Evolutionary conservation across 2,329 filamentous ascomycete genomes (phyloP), one percentile per base, ranked within the genome.

Genomic region (Atkinsonella texensis): DNA sequence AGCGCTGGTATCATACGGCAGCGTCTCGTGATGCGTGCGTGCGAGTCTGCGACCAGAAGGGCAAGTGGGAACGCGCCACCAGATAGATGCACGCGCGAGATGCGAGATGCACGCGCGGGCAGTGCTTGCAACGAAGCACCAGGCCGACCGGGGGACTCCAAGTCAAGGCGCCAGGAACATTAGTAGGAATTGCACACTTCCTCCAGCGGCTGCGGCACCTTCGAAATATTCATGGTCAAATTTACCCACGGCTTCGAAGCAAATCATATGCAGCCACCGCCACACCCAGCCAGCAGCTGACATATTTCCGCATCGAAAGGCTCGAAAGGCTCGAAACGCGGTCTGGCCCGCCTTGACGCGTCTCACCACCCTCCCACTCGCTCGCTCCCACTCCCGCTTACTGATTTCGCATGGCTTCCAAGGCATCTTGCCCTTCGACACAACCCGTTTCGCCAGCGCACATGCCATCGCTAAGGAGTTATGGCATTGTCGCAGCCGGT

Each of bases 401-500:
- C 12, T 20, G 20, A 4, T 15, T 39, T 15, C 31, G 33, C 5
- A 47, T 48, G 44, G 44, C 18, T 32, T 39, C 44, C 3, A 6
- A 31, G 20, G 33, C 48, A 28, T 31, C 40, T n/a, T 8, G n/a
- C 8, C 17, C 10, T 43, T 12, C 1, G 6, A 20, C 13, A 38
- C 18, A 33, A 31, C 17, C 17, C 28, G n/a, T n/a, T 9, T 28
- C 48, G 48, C 17, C 33, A 23, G 49, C 49, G 42, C 49, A 33
- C 42, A 46, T 50, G 49, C 43, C 12, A 15, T 46, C 32, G 49
- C 32, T 10, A 13, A 40, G 17, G 32, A 47, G 60, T 53, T 42
- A 68, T 67, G 63, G 59, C 62, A 48, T 64, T 63, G 33, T 53
- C 56, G 20, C 56, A 55, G 40, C 44, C 56, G 42, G 55, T 51